Evolutionary conservation across 176 grass and related monocot species (phyloP).

Genomic region (Carex littledalei): DNA sequence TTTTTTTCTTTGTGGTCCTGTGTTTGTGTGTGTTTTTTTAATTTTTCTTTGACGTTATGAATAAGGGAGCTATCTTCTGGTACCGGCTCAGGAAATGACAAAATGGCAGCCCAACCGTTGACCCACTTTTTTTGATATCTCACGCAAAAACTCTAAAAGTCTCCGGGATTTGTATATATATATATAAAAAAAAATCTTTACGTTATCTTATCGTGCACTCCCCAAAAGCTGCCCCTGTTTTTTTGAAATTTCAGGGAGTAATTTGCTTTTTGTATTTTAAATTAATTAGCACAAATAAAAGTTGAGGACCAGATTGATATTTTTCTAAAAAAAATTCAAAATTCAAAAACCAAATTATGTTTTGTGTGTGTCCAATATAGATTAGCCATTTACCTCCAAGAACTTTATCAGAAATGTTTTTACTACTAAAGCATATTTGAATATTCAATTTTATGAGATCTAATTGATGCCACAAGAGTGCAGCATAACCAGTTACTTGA

Average conservation of each 20-base stretch:
- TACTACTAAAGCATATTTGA: no score
- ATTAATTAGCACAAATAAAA: neutral
- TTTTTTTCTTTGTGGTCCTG: no score
- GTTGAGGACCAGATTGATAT: neutral
- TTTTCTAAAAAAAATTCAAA: neutral
- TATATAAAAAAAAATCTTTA: neutral
- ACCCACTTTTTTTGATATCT: constrained; percentile 4
- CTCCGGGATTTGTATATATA: neutral
- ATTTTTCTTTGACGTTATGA: neutral
- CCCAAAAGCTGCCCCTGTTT: neutral
- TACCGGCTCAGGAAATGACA: neutral
- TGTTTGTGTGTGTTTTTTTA: neutral
- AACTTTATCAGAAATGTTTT: no score
- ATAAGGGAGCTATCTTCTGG: neutral
- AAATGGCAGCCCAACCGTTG: constrained; percentile 7
- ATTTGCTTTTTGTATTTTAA: neutral
- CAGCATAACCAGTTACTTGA: no score
- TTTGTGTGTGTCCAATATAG: no score
- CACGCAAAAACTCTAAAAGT: neutral
- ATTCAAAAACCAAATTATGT: neutral
- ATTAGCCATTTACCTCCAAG: no score
- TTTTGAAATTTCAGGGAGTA: neutral
- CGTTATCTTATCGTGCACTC: neutral
- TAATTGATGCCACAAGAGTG: no score
- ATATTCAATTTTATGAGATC: no score